These are phyloP conservation scores for Colletotrichum kahawae DNA, from an alignment of 2,329 filamentous ascomycete genomes.

Conservation along the genomic window DNA sequence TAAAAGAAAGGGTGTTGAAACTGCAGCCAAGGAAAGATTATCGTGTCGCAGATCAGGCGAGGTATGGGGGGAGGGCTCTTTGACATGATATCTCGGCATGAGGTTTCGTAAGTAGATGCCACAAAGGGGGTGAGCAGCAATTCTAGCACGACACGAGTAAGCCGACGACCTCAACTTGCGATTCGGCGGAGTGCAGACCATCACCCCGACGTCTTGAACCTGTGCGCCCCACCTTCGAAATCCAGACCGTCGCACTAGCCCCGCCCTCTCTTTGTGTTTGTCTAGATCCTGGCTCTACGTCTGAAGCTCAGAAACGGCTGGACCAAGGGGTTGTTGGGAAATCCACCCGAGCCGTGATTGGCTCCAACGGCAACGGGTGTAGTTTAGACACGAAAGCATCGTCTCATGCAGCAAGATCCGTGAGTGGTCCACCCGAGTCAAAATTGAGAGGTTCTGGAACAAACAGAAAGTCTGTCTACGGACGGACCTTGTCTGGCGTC, in stretches of 20 bases:
- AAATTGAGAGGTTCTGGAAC: slow-evolving; percentile 13
- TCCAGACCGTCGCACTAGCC: neutral
- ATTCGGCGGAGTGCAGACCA: neutral
- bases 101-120: neutral
- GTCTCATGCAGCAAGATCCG: neutral
- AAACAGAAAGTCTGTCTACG: neutral
- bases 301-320: neutral
- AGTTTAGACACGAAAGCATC: neutral
- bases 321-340: neutral
- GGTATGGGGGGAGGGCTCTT: neutral
- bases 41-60: neutral
- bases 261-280: neutral
- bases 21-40: neutral
- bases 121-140: neutral
- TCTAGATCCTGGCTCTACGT: neutral
- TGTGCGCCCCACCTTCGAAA: neutral
- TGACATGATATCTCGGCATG: neutral
- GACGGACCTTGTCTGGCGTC: neutral
- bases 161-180: neutral
- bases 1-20: neutral
- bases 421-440: slow-evolving; percentile 6
- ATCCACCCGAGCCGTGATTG: neutral
- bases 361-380: neutral
- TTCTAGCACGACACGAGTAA: neutral
- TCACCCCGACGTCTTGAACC: neutral